Base-by-base conservation (phyloP, 164 flowering plant genomes). In the Umbilicus rupestris region DNA sequence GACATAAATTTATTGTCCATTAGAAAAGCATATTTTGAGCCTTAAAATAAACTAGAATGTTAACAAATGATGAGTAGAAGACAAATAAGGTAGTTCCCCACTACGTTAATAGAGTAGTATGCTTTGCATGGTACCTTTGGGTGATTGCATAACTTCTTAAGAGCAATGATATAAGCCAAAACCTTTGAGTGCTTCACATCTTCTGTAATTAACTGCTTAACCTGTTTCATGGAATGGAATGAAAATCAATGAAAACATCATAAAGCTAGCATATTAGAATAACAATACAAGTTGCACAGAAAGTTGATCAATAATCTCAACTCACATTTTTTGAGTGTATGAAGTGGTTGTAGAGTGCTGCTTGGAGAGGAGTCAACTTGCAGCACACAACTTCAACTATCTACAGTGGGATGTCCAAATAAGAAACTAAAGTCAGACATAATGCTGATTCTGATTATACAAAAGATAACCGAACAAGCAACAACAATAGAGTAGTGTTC, bases 311-410 rank as follows among this genome's bases (percentile, higher is more conserved):
- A 64, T 31, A 26, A 67, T 35, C 16, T 65, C 39, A 63, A 67
- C 81, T 64, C 75, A 95, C 99, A 84, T 89, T 92, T 85, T 95
- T 95, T 59, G 99, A 95, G 68, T 85, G 96, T 68, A 92, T 77
- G 78, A 95, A 92, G 81, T 95, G 97, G 75, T 81, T 84, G 77
- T 95, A 95, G 50, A 95, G 67, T 67, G 80, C 82, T 39, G 82
- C 68, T 65, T 95, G 99, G 65, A 95, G 96, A 73, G 90, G 85
- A 72, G 89, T 83, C 85, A 95, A 73, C 79, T 83, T 95, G 97
- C 99, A 95, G 69, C 99, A 95, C 72, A 94, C 97, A 60, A 95
- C 97, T 81, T 95, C 97, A 71, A 95, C 78, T 46, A 95, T 92
- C 99, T 95, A 89, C 81, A 81, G 28, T 62, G 17, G 22, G 9